A percentile compares a stretch with the other conserved stretches of the same genome.
These are phyloP conservation scores for Pythium biforme DNA, from an alignment of 352 stramenopile genomes.

Conservation along the genomic window DNA sequence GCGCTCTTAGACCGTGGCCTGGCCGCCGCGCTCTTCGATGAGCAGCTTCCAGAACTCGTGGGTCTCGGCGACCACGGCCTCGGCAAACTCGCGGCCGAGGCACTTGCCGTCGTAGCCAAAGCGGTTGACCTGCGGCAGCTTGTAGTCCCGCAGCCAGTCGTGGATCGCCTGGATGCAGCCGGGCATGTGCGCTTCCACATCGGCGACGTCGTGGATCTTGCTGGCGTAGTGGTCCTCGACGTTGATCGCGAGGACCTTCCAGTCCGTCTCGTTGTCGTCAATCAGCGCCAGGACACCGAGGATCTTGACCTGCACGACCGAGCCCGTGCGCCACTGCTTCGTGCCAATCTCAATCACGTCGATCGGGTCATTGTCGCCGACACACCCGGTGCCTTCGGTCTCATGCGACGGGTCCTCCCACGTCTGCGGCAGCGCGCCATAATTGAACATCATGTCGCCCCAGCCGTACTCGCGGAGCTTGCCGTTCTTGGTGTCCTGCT, in stretches of 20 bases:
- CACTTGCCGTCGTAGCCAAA: slow-evolving; percentile 99
- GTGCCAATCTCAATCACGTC: slow-evolving; percentile 98
- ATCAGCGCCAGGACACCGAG: slow-evolving; percentile 99
- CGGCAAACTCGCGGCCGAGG: slow-evolving; percentile 88
- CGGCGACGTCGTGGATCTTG: slow-evolving; percentile 97
- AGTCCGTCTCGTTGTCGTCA: slow-evolving; percentile 99
- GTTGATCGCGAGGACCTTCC: slow-evolving; percentile 98
- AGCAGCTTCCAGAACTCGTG: slow-evolving; percentile 91
- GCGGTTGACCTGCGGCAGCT: slow-evolving; percentile 98
- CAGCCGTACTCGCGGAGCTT: slow-evolving; percentile 95
- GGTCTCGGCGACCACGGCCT: slow-evolving; percentile 80
- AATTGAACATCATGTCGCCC: slow-evolving; percentile 99
- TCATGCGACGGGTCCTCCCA: slow-evolving; percentile 97
- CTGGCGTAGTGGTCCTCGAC: slow-evolving; percentile 95
- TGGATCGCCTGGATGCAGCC: slow-evolving; percentile 92
- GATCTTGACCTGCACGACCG: slow-evolving; percentile 96
- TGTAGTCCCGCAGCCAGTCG: slow-evolving; percentile 99
- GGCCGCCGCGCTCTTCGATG: slow-evolving; percentile 81
- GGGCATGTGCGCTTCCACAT: slow-evolving; percentile 95
- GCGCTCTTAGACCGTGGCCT: slow-evolving; percentile 67
- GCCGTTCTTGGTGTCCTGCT: slow-evolving; percentile 98
- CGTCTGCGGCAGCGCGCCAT: slow-evolving; percentile 98
- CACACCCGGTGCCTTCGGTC: slow-evolving; percentile 77
- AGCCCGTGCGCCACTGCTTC: slow-evolving; percentile 90
- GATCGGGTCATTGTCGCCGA: slow-evolving; percentile 98